phyloP scores from a whole-genome alignment of 179 eudicot species.

The Heliamphora pulchella region DNA sequence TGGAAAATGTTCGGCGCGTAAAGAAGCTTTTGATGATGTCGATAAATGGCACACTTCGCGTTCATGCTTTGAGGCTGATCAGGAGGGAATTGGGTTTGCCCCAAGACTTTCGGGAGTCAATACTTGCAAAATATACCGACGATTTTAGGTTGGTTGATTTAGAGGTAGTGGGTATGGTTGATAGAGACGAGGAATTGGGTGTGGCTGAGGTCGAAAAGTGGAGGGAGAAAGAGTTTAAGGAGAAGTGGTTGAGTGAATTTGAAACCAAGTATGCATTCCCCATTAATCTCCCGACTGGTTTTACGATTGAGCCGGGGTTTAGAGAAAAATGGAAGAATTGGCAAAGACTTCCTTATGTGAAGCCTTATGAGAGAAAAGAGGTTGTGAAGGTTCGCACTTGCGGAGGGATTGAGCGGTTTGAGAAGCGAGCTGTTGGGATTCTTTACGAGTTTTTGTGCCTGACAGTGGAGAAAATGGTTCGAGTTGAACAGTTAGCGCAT shows the following conservation, averaged over 20 bases:
- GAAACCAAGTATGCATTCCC: slow-evolving; percentile 80
- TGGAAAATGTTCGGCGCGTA: slow-evolving; percentile 43
- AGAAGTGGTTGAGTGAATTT: slow-evolving; percentile 81
- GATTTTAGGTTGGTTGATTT: slow-evolving; percentile 53
- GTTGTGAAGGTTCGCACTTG: slow-evolving; percentile 31
- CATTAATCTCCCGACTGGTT: slow-evolving; percentile 67
- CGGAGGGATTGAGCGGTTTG: slow-evolving; percentile 57
- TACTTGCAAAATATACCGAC: slow-evolving; percentile 38
- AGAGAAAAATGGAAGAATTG: slow-evolving; percentile 58
- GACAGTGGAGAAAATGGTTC: slow-evolving; percentile 60
- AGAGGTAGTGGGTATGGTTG: slow-evolving; percentile 48
- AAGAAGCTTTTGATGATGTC: slow-evolving; percentile 71
- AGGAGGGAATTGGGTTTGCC: slow-evolving; percentile 67
- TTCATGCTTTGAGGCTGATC: slow-evolving; percentile 65
- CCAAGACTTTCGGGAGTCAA: slow-evolving; percentile 53
- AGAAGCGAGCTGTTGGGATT: slow-evolving; percentile 63
- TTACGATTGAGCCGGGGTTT: slow-evolving; percentile 48
- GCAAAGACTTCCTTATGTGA: slow-evolving; percentile 62
- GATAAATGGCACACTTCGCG: slow-evolving; percentile 45
- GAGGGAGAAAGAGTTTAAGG: slow-evolving; percentile 60
- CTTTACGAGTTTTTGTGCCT: slow-evolving; percentile 67
- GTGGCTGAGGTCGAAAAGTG: slow-evolving; percentile 53
- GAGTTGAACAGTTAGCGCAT: slow-evolving; percentile 53
- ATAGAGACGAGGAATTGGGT: slow-evolving; percentile 23
- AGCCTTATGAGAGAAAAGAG: slow-evolving; percentile 48